A percentile compares a stretch with the other conserved stretches of the same genome.
Evolutionary conservation across 1,139 yeast species (phyloP).

Genomic region (Candida sp.): DNA sequence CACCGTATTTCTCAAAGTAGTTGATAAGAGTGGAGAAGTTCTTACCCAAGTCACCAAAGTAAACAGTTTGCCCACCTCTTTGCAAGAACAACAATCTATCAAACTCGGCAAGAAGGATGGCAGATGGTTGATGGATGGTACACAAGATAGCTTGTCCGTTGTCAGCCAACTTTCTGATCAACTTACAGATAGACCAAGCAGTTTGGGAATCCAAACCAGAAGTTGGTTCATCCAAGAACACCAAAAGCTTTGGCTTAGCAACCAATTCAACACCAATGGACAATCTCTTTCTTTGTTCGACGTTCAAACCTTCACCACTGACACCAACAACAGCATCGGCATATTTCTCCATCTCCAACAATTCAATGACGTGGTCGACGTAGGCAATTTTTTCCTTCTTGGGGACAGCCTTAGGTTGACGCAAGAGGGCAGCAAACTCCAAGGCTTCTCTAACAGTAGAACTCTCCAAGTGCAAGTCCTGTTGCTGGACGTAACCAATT

Average conservation of each 20-base stretch:
- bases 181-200: conserved; percentile 48
- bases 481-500: conserved; percentile 47
- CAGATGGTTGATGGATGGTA: conserved; percentile 49
- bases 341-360: conserved; percentile 37
- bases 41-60: conserved; percentile 68
- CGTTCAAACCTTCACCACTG: conserved; percentile 44
- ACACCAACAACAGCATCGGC: conserved; percentile 45
- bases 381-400: conserved; percentile 35
- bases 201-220: conserved; percentile 49
- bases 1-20: conserved; percentile 64
- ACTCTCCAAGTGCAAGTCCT: conserved; percentile 40
- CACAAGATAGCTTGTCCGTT: conserved; percentile 49
- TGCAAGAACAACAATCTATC: conserved; percentile 42
- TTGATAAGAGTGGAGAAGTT: conserved; percentile 51
- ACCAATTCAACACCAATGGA: conserved; percentile 46
- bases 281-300: conserved; percentile 40
- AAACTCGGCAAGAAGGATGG: conserved; percentile 38
- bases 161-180: conserved; percentile 45
- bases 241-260: conserved; percentile 40
- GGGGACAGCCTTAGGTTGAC: conserved; percentile 36
- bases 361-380: conserved; percentile 39
- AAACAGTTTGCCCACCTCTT: conserved; percentile 62
- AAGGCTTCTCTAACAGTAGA: conserved; percentile 46
- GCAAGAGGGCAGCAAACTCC: conserved; percentile 37
- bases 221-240: conserved; percentile 43